These are phyloP conservation scores for cucumber (Cucumis sativus) DNA, from an alignment of 306 rosid species.

Conservation along the genomic window DNA sequence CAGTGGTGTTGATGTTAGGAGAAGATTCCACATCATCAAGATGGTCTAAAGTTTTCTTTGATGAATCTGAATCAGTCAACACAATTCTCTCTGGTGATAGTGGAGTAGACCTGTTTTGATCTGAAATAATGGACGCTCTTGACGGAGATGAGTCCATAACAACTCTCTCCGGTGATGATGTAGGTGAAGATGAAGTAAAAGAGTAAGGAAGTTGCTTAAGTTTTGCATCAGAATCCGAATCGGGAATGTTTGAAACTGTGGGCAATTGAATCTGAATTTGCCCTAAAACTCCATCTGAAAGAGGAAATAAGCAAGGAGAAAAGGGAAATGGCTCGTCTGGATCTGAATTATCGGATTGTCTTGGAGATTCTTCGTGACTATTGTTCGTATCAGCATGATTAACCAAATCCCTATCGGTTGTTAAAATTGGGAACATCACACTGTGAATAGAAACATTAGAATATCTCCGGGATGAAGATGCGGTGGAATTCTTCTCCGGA, in stretches of 20 bases:
- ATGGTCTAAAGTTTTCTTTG: slow-evolving; percentile 3
- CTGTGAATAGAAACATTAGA: slow-evolving; percentile 7
- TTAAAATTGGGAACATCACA: slow-evolving; percentile 15
- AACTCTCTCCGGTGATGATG: slow-evolving; percentile 6
- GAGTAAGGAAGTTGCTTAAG: background rate
- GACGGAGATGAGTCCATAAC: slow-evolving; percentile 5
- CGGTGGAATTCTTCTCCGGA: slow-evolving; percentile 12
- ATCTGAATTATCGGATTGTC: background rate
- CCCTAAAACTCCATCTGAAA: slow-evolving; percentile 17
- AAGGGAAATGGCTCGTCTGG: slow-evolving; percentile 16
- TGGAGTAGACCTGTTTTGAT: background rate
- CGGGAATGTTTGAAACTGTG: slow-evolving; percentile 8
- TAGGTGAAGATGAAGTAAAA: slow-evolving; percentile 5
- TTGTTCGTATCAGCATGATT: background rate
- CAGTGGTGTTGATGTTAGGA: background rate
- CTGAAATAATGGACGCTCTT: background rate
- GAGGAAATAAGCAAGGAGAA: slow-evolving; percentile 17
- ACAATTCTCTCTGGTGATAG: slow-evolving; percentile 19
- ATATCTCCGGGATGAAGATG: slow-evolving; percentile 2
- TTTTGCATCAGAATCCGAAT: slow-evolving; percentile 1
- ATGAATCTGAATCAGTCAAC: slow-evolving; percentile 15
- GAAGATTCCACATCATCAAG: slow-evolving; percentile 7
- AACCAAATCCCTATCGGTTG: slow-evolving; percentile 7
- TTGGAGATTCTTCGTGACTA: slow-evolving; percentile 5
- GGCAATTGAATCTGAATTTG: background rate